Conservation (phyloP, 805 yeast genomes). For the Starmerella vaccinii region DNA sequence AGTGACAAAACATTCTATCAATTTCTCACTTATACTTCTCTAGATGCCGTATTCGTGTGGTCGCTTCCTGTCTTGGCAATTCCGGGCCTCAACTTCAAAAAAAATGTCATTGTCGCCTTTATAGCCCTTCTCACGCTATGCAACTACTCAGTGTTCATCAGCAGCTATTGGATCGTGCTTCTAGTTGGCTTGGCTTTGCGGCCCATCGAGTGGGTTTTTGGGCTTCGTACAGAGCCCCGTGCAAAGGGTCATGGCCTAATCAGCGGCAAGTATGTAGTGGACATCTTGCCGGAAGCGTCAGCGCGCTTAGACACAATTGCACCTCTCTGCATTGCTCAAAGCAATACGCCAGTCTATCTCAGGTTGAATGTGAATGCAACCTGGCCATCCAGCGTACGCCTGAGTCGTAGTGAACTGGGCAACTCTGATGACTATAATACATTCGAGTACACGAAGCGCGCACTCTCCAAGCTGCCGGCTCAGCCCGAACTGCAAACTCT, state of each 20-base stretch:
- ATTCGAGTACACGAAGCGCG: slow-evolving; percentile 47
- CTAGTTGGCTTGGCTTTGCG: slow-evolving; percentile 14
- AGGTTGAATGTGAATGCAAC: slow-evolving; percentile 80
- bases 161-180: slow-evolving; percentile 35
- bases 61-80: slow-evolving; percentile 63
- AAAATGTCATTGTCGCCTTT: slow-evolving; percentile 43
- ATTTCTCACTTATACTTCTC: slow-evolving; percentile 45
- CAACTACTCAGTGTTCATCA: slow-evolving; percentile 37
- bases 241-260: slow-evolving; percentile 3
- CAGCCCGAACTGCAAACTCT: slow-evolving; percentile 26
- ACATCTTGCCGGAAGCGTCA: slow-evolving; percentile 83
- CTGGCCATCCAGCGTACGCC: slow-evolving; percentile 50
- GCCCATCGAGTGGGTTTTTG: slow-evolving; percentile 5
- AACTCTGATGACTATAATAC: background rate
- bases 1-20: slow-evolving; percentile 44
- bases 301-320: slow-evolving; percentile 58
- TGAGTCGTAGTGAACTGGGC: slow-evolving; percentile 33
- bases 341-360: slow-evolving; percentile 35
- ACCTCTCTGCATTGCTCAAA: slow-evolving; percentile 42
- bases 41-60: slow-evolving; percentile 66
- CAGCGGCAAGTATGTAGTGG: slow-evolving; percentile 71
- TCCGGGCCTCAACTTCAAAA: slow-evolving; percentile 60
- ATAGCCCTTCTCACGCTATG: slow-evolving; percentile 39
- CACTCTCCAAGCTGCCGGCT: slow-evolving; percentile 36
- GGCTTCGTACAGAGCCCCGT: background rate